These are phyloP conservation scores for Pseudogymnoascus sp. DNA, from an alignment of 2,329 filamentous ascomycete species.

Conservation along the genomic window DNA sequence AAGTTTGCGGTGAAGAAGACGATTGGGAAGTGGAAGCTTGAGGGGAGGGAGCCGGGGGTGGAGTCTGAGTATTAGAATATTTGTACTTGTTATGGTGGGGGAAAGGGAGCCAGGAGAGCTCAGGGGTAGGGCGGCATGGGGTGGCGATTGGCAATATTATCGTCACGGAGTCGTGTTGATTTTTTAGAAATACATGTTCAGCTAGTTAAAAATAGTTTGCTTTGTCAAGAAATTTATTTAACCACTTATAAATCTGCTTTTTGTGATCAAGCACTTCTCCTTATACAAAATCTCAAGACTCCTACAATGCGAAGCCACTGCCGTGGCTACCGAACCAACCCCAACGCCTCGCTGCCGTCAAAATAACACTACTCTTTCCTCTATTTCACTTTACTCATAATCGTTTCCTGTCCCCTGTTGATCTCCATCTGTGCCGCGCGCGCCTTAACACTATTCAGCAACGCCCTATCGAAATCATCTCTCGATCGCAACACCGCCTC, in stretches of 20 bases:
- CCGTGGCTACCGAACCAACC: not conserved
- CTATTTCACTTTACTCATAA: conserved; percentile 88
- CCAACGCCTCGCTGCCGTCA: conserved; percentile 2
- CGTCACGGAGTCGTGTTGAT: not conserved
- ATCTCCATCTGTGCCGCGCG: conserved; percentile 81
- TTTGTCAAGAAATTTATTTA: not conserved
- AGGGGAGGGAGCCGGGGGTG: conserved; percentile 67
- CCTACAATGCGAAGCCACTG: not conserved
- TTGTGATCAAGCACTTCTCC: not conserved
- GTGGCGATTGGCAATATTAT: not conserved
- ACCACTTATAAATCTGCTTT: not conserved
- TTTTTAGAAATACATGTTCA: not conserved
- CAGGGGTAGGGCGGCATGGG: not conserved
- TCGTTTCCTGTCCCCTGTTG: conserved; percentile 76
- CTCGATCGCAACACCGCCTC: conserved; percentile 80
- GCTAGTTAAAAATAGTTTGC: not conserved
- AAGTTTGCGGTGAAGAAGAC: conserved; percentile 71
- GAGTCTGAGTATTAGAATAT: conserved; percentile 22
- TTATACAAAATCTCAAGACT: not conserved
- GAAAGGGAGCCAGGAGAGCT: not conserved
- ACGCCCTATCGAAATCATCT: conserved; percentile 88
- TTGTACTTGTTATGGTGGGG: not conserved
- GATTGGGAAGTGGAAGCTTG: conserved; percentile 69
- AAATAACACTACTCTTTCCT: not conserved
- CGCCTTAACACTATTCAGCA: conserved; percentile 83